Evolutionary conservation across 1,139 yeast species (phyloP).

Genomic region (Geotrichum histeridarum): DNA sequence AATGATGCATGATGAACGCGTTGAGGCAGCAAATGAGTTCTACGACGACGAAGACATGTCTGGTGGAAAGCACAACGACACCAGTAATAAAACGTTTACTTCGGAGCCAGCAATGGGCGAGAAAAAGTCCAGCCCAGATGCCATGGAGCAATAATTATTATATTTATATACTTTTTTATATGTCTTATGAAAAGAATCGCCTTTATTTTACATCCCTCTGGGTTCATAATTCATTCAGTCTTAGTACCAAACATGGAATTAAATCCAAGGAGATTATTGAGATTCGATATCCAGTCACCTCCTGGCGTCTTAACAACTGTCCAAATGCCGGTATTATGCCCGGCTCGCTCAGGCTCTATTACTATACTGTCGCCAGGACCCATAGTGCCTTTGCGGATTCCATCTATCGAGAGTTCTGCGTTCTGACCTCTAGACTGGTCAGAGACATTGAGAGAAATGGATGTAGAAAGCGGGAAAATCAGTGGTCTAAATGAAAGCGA

Average conservation of each 20-base stretch:
- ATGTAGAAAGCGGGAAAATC: slow-evolving; percentile 67
- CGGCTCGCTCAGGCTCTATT: slow-evolving; percentile 39
- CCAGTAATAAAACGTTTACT: neutral
- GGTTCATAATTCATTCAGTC: neutral
- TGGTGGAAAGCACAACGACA: slow-evolving; percentile 27
- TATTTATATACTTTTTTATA: slow-evolving; percentile 2
- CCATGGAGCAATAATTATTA: slow-evolving; percentile 24
- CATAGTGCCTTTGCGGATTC: slow-evolving; percentile 65
- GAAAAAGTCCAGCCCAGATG: slow-evolving; percentile 21
- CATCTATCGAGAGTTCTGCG: slow-evolving; percentile 62
- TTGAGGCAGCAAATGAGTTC: slow-evolving; percentile 40
- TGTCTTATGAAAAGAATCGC: neutral
- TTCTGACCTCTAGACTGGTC: slow-evolving; percentile 36
- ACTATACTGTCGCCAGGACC: slow-evolving; percentile 75
- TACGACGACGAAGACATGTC: slow-evolving; percentile 38
- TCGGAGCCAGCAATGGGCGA: slow-evolving; percentile 4
- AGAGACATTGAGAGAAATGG: slow-evolving; percentile 57
- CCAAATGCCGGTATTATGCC: slow-evolving; percentile 63
- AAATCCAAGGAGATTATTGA: slow-evolving; percentile 82
- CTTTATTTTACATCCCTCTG: neutral
- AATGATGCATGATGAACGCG: slow-evolving; percentile 68
- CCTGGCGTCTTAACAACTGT: slow-evolving; percentile 69
- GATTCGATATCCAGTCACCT: slow-evolving; percentile 87
- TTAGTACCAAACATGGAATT: slow-evolving; percentile 63
- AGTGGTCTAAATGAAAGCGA: slow-evolving; percentile 83